A percentile compares a stretch with the other conserved stretches of the same genome.
Conservation (phyloP, 1,284 basidiomycete genomes). For the Fomitopsis betulina region DNA sequence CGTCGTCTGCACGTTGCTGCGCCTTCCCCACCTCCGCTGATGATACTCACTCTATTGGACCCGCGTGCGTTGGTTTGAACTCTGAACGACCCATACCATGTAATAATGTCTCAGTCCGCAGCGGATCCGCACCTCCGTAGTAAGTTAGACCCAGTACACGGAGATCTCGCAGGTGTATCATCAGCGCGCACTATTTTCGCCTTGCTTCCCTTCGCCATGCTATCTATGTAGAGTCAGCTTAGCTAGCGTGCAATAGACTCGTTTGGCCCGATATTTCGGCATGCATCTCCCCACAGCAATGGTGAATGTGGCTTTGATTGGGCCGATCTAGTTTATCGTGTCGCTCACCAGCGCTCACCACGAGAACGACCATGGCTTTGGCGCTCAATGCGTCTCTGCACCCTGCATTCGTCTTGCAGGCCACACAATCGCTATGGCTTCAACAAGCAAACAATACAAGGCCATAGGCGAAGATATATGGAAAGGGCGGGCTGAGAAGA, state of each 20-base stretch:
- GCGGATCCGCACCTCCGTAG: not conserved
- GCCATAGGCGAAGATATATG: slow-evolving; percentile 86
- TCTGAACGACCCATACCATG: too few species aligned
- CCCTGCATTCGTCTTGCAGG: not conserved
- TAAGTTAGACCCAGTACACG: too few species aligned
- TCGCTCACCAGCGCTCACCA: not conserved
- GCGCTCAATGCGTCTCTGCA: not conserved
- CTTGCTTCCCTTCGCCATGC: not conserved
- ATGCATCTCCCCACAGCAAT: not conserved
- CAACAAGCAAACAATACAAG: slow-evolving; percentile 77
- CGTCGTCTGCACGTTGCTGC: not conserved
- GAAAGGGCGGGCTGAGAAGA: slow-evolving; percentile 88
- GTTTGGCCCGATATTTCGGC: not conserved
- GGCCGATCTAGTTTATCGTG: not conserved
- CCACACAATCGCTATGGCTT: slow-evolving; percentile 43
- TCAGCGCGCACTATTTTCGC: not conserved
- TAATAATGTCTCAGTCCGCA: too few species aligned
- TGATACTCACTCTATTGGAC: not conserved
- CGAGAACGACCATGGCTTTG: not conserved
- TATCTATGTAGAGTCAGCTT: not conserved
- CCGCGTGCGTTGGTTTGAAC: not conserved
- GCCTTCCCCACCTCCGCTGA: not conserved
- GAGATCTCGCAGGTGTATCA: not conserved
- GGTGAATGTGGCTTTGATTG: not conserved
- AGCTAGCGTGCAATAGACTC: not conserved